Evolutionary conservation across 2,329 filamentous ascomycete genomes (phyloP), one percentile per base, ranked within the genome.

Genomic region (Trichoderma aggressivum): DNA sequence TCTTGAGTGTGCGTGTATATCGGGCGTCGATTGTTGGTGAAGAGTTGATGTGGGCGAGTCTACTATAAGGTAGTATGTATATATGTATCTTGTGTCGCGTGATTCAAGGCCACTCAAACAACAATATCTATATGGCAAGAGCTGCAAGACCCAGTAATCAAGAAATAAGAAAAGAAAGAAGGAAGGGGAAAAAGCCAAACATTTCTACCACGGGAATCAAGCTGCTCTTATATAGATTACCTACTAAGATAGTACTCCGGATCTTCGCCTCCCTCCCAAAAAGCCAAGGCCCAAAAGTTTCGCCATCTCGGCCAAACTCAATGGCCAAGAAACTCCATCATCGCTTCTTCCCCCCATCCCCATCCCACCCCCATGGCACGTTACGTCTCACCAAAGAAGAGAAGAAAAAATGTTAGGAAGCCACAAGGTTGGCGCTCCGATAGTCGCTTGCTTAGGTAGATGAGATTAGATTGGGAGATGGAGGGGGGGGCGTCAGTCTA

Each of bases 1-100:
- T 96, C 76, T 75, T 86, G 11, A 18, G 32, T 56, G 47, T 34
- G 18, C 2, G 5, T 24, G 58, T 68, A 24, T 43, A 28, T 28
- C 26, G 3, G 61, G 55, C 11, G n/a, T 16, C 8, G 47, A 5
- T 43, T 3, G 7, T 6, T 21, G 36, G 30, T 24, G 21, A 21
- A 1, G 10, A 53, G n/a, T 53, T 24, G 47, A 53, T 53, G 47
- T 24, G 47, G 47, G 21, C 47, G 47, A 53, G 47, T 53, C 47
- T 34, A n/a, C n/a, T n/a, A n/a, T n/a, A n/a, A n/a, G n/a, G n/a
- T n/a, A n/a, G n/a, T n/a, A 28, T 10, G 6, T 24, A 43, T 43
- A 0, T n/a, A 28, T 10, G 6, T 24, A 43, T 43, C 1, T n/a
- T 47, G 36, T 50, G 63, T 43, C 47, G 50, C 32, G 63, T 56